Percentiles rank a stretch among this genome's conserved stretches.
These are phyloP conservation scores for Metschnikowia vanudenii DNA, from an alignment of 805 yeast genomes.

Conservation along the genomic window DNA sequence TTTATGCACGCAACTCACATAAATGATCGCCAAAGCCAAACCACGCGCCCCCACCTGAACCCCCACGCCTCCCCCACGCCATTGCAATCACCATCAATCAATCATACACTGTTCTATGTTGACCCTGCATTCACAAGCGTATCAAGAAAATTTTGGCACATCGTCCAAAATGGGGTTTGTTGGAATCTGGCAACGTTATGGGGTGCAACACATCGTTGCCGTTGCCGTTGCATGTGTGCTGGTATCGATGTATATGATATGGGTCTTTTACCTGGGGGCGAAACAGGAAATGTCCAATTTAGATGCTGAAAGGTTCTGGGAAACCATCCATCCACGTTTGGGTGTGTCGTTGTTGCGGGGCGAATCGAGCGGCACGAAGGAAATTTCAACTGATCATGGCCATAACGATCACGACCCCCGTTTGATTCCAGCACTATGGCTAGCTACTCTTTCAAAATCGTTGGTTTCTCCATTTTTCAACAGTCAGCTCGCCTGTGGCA, in stretches of 20 bases:
- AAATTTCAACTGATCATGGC: too few relatives aligned
- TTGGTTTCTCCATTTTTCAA: too few relatives aligned
- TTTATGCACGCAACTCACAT: too few relatives aligned
- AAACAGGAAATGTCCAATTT: constrained; percentile 1
- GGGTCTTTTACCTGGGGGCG: neutral
- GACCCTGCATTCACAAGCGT: neutral
- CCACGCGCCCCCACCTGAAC: too few relatives aligned
- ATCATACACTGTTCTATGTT: too few relatives aligned
- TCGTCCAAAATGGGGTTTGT: neutral
- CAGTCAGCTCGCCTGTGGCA: too few relatives aligned
- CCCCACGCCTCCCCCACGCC: too few relatives aligned
- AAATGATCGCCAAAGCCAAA: too few relatives aligned
- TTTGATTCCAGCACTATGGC: constrained; percentile 6
- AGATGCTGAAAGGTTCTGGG: constrained; percentile 7
- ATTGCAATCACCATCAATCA: too few relatives aligned
- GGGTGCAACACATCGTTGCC: neutral
- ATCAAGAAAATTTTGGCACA: neutral
- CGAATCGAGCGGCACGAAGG: too few relatives aligned
- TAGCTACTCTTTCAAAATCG: neutral
- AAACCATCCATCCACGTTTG: constrained; percentile 1
- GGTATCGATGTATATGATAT: neutral
- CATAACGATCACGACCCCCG: constrained; percentile 1
- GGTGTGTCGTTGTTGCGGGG: neutral
- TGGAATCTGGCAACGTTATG: neutral
- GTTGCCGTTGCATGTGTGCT: neutral